A percentile compares a stretch with the other conserved stretches of the same genome.
Conservation (phyloP, 306 rosid species). For the Prunus mongolica region DNA sequence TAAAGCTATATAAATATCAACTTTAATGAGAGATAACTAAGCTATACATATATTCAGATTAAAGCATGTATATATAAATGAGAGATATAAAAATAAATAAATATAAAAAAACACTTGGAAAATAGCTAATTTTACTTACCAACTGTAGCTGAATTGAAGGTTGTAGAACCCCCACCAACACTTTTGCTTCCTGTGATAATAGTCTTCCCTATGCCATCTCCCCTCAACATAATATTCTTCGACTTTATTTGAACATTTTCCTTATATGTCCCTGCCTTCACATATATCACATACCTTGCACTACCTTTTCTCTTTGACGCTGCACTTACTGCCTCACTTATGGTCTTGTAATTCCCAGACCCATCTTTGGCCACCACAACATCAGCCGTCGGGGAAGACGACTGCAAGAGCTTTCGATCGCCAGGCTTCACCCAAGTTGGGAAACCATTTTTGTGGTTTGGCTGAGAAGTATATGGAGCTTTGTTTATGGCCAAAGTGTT, state of each 20-base stretch:
- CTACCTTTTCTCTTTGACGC: conserved; percentile 42
- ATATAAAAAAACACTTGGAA: too few relatives aligned
- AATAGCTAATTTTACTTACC: conserved; percentile 43
- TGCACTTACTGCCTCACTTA: conserved; percentile 46
- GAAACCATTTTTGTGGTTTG: conserved; percentile 35
- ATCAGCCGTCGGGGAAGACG: conserved; percentile 50
- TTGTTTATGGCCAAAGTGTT: conserved; percentile 62
- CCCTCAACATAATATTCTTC: conserved; percentile 64
- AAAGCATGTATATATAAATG: too few relatives aligned
- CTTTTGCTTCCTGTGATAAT: conserved; percentile 81
- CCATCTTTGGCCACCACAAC: conserved; percentile 76
- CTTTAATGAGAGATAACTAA: too few relatives aligned
- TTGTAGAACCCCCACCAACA: conserved; percentile 83
- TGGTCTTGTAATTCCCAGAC: conserved; percentile 56
- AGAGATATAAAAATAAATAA: too few relatives aligned
- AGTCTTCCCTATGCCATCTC: conserved; percentile 84
- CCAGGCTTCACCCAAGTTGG: conserved; percentile 77
- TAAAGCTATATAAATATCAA: too few relatives aligned
- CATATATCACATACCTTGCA: conserved; percentile 69
- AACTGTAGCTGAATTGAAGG: conserved; percentile 75
- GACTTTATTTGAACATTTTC: conserved; percentile 59
- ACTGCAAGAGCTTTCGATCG: conserved; percentile 58
- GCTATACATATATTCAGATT: too few relatives aligned
- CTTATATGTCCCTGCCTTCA: conserved; percentile 65
- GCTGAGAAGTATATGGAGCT: conserved; percentile 9